phyloP scores from a whole-genome alignment of 2,329 filamentous ascomycete species.

The Epicoccum nigrum region DNA sequence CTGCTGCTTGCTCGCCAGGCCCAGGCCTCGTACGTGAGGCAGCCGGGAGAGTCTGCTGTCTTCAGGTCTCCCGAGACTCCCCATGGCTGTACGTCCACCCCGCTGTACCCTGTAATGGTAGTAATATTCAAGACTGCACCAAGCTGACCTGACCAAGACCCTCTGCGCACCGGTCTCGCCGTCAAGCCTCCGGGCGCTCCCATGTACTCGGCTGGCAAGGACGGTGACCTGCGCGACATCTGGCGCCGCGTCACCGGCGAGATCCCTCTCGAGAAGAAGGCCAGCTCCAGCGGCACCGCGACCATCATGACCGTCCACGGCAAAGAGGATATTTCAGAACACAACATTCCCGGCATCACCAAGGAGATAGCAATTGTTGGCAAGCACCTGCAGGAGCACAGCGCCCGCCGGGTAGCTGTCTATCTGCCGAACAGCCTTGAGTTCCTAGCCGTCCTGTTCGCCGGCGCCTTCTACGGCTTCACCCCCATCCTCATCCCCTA shows the following conservation, averaged over 20 bases:
- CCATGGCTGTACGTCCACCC: conserved; percentile 64
- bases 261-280: conserved; percentile 66
- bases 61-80: conserved; percentile 86
- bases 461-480: conserved; percentile 87
- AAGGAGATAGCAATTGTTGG: conserved; percentile 89
- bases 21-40: conserved; percentile 75
- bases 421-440: conserved; percentile 95
- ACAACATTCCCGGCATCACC: conserved; percentile 72
- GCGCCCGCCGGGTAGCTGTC: conserved; percentile 76
- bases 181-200: conserved; percentile 81
- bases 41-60: conserved; percentile 82
- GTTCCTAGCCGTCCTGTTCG: conserved; percentile 79
- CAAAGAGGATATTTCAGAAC: conserved; percentile 74
- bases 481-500: conserved; percentile 86
- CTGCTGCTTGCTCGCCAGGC: conserved; percentile 88
- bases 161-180: conserved; percentile 57
- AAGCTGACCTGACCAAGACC: conserved; percentile 38
- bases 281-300: conserved; percentile 67
- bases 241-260: conserved; percentile 78
- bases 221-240: conserved; percentile 89
- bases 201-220: conserved; percentile 81
- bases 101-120: too few species aligned
- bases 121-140: background rate
- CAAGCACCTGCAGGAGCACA: conserved; percentile 72
- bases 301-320: conserved; percentile 81